phyloP scores from a whole-genome alignment of 2,329 filamentous ascomycete species.

The Nemania sp. region DNA sequence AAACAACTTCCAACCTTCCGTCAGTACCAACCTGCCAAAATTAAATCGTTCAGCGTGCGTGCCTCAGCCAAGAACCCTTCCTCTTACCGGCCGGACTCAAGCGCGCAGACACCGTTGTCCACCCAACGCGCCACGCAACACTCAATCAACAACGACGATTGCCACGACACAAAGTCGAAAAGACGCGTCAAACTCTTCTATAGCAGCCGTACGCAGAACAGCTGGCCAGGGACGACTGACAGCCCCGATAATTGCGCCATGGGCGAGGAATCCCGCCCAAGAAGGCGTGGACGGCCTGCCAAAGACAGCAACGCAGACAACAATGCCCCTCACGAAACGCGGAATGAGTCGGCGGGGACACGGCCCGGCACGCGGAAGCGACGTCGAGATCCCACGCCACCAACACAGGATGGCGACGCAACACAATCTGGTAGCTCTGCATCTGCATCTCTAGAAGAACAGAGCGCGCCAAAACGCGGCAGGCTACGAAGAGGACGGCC shows the following conservation, averaged over 20 bases:
- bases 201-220: constrained; percentile 27
- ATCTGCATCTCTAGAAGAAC: constrained; percentile 7
- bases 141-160: too few species aligned
- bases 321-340: constrained; percentile 26
- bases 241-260: constrained; percentile 26
- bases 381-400: constrained; percentile 28
- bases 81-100: too few species aligned
- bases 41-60: constrained; percentile 1
- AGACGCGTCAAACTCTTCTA: constrained; percentile 32
- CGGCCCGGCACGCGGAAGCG: constrained; percentile 33
- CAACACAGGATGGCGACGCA: neutral
- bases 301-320: constrained; percentile 24
- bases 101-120: too few species aligned
- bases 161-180: constrained; percentile 30
- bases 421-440: neutral
- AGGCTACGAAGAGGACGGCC: constrained; percentile 22
- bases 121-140: constrained; percentile 47
- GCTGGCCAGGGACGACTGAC: constrained; percentile 13
- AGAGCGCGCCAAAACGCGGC: constrained; percentile 8
- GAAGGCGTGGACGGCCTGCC: constrained; percentile 33
- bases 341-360: constrained; percentile 23
- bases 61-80: too few species aligned
- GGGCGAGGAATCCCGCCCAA: constrained; percentile 28
- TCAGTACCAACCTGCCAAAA: constrained; percentile 1
- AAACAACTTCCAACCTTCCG: too few species aligned